phyloP scores from a whole-genome alignment of 805 yeast genomes.

The Cyberlindnera mrakii region DNA sequence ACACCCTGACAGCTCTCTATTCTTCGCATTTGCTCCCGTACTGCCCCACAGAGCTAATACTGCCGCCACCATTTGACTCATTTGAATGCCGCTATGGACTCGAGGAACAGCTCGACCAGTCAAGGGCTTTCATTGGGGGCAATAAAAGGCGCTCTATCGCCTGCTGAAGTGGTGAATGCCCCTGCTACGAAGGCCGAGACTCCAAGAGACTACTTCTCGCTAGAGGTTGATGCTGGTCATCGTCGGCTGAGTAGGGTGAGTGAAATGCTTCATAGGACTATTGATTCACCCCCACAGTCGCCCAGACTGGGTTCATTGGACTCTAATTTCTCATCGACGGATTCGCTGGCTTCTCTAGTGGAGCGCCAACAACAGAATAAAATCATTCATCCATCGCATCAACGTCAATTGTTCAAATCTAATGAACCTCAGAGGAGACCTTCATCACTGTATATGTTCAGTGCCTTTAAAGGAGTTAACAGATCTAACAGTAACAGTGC shows the following conservation, averaged over 20 bases:
- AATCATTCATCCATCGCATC: constrained; percentile 37
- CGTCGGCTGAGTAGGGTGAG: constrained; percentile 14
- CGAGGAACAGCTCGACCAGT: constrained; percentile 6
- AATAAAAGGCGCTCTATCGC: constrained; percentile 15
- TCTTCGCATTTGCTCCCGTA: too few relatives aligned
- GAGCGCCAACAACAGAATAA: constrained; percentile 36
- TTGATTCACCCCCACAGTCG: constrained; percentile 15
- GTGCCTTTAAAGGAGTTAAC: constrained; percentile 5
- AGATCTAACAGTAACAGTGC: constrained; percentile 7
- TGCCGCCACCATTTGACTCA: too few relatives aligned
- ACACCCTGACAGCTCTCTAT: too few relatives aligned
- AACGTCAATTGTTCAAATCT: constrained; percentile 25
- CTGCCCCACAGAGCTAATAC: too few relatives aligned
- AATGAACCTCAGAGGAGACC: constrained; percentile 2
- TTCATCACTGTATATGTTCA: constrained; percentile 16
- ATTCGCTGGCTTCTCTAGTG: constrained; percentile 31
- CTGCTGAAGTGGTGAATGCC: constrained; percentile 14
- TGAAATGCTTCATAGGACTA: constrained; percentile 14
- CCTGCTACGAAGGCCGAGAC: not conserved
- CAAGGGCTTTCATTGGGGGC: constrained; percentile 5
- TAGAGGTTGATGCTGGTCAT: not conserved
- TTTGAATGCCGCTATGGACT: not conserved
- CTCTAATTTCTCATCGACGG: constrained; percentile 29
- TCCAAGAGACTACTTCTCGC: constrained; percentile 6
- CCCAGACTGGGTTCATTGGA: constrained; percentile 6